These are phyloP conservation scores for Colletotrichum lini DNA, from an alignment of 2,329 filamentous ascomycete genomes.

Conservation along the genomic window DNA sequence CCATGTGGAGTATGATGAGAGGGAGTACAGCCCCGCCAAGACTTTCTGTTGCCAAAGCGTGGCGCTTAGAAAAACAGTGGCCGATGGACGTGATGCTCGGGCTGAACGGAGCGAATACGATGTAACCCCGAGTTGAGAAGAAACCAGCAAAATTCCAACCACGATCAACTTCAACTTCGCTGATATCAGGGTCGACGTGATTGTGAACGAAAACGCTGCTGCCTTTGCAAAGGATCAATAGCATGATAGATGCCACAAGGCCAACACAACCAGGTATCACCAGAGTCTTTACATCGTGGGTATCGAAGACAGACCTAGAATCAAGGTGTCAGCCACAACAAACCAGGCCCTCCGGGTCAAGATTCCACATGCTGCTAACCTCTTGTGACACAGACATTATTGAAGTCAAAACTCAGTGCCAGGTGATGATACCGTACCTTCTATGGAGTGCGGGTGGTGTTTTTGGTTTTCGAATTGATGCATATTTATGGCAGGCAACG, in stretches of 20 bases:
- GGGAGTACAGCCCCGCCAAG: slow-evolving; percentile 70
- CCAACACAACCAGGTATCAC: slow-evolving; percentile 71
- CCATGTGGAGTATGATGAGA: slow-evolving; percentile 48
- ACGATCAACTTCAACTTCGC: neutral
- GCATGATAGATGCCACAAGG: slow-evolving; percentile 68
- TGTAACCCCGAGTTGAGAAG: slow-evolving; percentile 76
- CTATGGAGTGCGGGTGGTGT: neutral
- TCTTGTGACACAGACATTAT: neutral
- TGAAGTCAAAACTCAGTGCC: neutral
- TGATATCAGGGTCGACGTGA: too few relatives aligned
- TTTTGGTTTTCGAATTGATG: neutral
- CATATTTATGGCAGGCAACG: neutral
- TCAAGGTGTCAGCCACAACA: slow-evolving; percentile 64
- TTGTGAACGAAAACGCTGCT: slow-evolving; percentile 42
- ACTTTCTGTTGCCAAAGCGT: slow-evolving; percentile 76
- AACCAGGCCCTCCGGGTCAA: slow-evolving; percentile 84
- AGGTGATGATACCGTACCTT: neutral
- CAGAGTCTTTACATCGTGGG: slow-evolving; percentile 72
- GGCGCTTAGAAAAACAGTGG: slow-evolving; percentile 76
- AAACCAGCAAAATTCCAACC: slow-evolving; percentile 76
- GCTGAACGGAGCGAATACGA: slow-evolving; percentile 79
- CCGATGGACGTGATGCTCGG: slow-evolving; percentile 76
- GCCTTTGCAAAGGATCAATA: slow-evolving; percentile 71
- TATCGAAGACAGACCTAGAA: slow-evolving; percentile 74
- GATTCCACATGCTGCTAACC: slow-evolving; percentile 4